phyloP scores from a whole-genome alignment of 140 eudicot species.

The Flaveria floridana region DNA sequence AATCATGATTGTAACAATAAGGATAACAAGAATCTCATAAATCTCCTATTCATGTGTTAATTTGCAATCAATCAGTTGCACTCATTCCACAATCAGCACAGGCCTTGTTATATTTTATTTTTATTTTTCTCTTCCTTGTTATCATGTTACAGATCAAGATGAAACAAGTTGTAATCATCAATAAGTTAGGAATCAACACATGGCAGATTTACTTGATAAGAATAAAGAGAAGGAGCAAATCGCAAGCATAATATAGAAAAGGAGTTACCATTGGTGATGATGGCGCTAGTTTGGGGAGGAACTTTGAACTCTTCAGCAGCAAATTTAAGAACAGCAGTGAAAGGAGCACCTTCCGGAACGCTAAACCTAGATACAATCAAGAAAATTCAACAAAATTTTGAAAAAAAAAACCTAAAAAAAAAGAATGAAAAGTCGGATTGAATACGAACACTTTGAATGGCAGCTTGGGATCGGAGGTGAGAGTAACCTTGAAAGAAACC shows the following conservation, averaged over 20 bases:
- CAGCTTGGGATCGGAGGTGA: constrained; percentile 96
- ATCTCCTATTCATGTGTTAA: background rate
- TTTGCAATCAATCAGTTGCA: background rate
- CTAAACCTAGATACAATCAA: constrained; percentile 55
- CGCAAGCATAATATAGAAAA: background rate
- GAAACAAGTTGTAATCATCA: constrained; percentile 13
- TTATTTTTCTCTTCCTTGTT: background rate
- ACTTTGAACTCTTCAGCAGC: constrained; percentile 99
- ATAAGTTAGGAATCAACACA: constrained; percentile 13
- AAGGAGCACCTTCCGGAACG: constrained; percentile 99
- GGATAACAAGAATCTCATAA: background rate
- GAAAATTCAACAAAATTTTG: background rate
- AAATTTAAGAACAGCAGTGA: constrained; percentile 89
- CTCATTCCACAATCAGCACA: background rate
- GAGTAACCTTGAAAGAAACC: constrained; percentile 91
- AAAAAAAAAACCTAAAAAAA: constrained; percentile 10
- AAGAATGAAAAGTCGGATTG: constrained; percentile 1
- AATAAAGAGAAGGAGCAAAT: background rate
- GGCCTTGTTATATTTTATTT: background rate
- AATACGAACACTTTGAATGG: constrained; percentile 92
- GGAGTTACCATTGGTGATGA: constrained; percentile 78
- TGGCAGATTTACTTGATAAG: background rate
- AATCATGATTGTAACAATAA: background rate
- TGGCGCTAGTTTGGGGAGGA: constrained; percentile 99
- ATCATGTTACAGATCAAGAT: constrained; percentile 7